Base-by-base conservation (phyloP, 352 stramenopile genomes). In the Lagenidium giganteum region DNA sequence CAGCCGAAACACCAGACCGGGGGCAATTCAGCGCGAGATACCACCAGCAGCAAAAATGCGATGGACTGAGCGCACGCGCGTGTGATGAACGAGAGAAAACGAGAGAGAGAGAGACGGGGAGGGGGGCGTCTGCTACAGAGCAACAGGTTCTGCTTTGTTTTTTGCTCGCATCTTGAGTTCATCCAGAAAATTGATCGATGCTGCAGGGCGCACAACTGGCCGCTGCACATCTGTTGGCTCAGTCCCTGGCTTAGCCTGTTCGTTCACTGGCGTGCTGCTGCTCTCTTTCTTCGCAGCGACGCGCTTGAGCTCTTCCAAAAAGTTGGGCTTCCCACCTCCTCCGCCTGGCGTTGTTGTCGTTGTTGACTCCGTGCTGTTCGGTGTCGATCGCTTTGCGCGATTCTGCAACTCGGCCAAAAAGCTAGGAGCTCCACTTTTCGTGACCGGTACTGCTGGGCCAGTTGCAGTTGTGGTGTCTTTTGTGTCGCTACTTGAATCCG, bases 111-210 rank as follows among this genome's bases (percentile, higher is more conserved):
- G n/a, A n/a, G n/a, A n/a, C n/a, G n/a, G n/a, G n/a, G n/a, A n/a
- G n/a, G n/a, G n/a, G n/a, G n/a, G n/a, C n/a, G n/a, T n/a, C n/a
- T n/a, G n/a, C n/a, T n/a, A n/a, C n/a, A n/a, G n/a, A n/a, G n/a
- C n/a, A n/a, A n/a, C n/a, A n/a, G n/a, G n/a, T n/a, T n/a, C n/a
- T n/a, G n/a, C n/a, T n/a, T n/a, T n/a, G n/a, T n/a, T n/a, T n/a
- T 13, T 38, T 13, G 32, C 32, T 7, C 32, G 32, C 20, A 39
- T 39, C 30, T 54, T 49, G 9, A 60, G 33, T 23, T 60, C 51
- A 30, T 60, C 51, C 3, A 60, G 37, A 33, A 60, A 60, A 22
- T 16, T 60, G 7, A 35, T 36, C n/a, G n/a, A n/a, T n/a, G n/a
- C n/a, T n/a, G n/a, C n/a, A n/a, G n/a, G n/a, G n/a, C n/a, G n/a